These are phyloP conservation scores for Suillus alpinus DNA, from an alignment of 768 basidiomycete genomes.

Conservation along the genomic window DNA sequence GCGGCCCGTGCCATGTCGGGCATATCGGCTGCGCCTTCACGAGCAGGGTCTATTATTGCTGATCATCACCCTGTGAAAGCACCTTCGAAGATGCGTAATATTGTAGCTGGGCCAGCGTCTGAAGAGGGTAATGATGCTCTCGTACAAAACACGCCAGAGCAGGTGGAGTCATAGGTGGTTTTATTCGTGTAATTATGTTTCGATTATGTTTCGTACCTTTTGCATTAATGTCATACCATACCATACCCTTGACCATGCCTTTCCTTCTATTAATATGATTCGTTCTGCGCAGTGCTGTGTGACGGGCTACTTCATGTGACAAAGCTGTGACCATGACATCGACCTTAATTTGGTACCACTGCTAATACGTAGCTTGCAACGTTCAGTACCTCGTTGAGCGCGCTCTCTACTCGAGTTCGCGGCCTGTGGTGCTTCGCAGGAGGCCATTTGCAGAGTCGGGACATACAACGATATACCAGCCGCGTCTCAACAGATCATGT, in stretches of 20 bases:
- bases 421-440: not conserved
- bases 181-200: constrained; percentile 1
- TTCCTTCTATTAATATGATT: not conserved
- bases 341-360: not conserved
- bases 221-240: not conserved
- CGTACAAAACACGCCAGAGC: constrained; percentile 19
- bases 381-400: not conserved
- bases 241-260: not conserved
- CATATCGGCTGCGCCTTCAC: constrained; percentile 53
- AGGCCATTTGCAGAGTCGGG: not conserved
- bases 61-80: constrained; percentile 45
- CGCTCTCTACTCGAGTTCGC: not conserved
- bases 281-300: not conserved
- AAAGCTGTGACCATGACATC: not conserved
- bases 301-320: not conserved
- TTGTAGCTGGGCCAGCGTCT: constrained; percentile 48
- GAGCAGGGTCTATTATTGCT: constrained; percentile 52
- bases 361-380: not conserved
- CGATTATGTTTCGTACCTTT: constrained; percentile 1
- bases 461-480: not conserved
- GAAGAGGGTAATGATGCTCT: constrained; percentile 50
- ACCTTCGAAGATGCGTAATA: constrained; percentile 67
- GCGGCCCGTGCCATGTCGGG: constrained; percentile 34
- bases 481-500: not conserved
- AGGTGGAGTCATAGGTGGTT: constrained; percentile 15